phyloP scores from a whole-genome alignment of 164 flowering plant genomes.

The Protea cynaroides region DNA sequence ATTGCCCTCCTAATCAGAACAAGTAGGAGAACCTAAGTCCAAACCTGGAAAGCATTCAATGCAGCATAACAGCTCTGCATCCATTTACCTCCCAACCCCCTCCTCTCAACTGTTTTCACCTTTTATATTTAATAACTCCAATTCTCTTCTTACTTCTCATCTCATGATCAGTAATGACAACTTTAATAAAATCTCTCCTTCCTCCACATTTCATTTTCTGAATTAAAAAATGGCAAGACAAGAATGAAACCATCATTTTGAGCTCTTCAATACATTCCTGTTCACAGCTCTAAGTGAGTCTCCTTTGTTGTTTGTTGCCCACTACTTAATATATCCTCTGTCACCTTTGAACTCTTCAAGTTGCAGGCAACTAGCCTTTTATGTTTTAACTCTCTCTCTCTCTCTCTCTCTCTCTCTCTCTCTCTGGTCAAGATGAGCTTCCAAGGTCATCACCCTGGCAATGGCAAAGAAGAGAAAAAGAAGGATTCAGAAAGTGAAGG shows the following conservation, averaged over 20 bases:
- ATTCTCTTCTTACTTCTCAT: neutral
- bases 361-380: neutral
- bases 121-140: too few relatives aligned
- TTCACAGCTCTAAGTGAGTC: neutral
- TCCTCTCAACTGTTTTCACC: neutral
- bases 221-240: too few relatives aligned
- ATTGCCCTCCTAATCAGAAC: too few relatives aligned
- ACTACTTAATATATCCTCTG: neutral
- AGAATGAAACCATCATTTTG: too few relatives aligned
- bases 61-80: neutral
- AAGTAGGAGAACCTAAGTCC: too few relatives aligned
- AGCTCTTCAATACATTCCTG: neutral
- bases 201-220: too few relatives aligned
- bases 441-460: neutral
- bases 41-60: too few relatives aligned
- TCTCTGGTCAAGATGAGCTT: slow-evolving; percentile 7
- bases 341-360: neutral
- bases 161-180: neutral
- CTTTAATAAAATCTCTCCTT: neutral
- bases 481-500: slow-evolving; percentile 2
- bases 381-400: neutral
- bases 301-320: neutral
- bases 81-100: neutral
- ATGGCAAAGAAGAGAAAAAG: slow-evolving; percentile 3
- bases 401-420: neutral